A percentile compares a stretch with the other conserved stretches of the same genome.
Evolutionary conservation across 1,284 basidiomycete genomes (phyloP).

Genomic region (Taiwanofungus camphoratus): DNA sequence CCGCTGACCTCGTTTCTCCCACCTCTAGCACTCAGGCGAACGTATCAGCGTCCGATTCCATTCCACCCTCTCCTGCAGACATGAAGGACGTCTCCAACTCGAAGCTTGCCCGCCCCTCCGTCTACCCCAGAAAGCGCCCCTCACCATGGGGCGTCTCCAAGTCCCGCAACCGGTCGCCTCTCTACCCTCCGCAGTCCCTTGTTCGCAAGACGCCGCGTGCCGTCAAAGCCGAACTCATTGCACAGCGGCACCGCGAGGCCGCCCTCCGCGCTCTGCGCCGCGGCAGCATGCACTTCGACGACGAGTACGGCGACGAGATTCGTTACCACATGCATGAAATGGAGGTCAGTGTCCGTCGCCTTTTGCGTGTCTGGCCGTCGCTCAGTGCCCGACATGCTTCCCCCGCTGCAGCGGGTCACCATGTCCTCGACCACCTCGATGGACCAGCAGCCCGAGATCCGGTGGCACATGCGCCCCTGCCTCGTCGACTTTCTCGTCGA

Average conservation of each 20-base stretch:
- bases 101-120: conserved; percentile 52
- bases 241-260: conserved; percentile 62
- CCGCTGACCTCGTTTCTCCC: conserved; percentile 24
- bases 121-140: conserved; percentile 78
- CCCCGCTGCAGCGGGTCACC: conserved; percentile 59
- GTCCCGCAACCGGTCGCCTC: conserved; percentile 42
- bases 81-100: conserved; percentile 74
- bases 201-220: conserved; percentile 59
- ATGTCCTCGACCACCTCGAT: conserved; percentile 90
- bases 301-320: conserved; percentile 94
- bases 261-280: conserved; percentile 61
- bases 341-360: conserved; percentile 69
- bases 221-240: conserved; percentile 49
- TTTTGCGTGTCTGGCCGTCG: conserved; percentile 13
- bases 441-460: conserved; percentile 97
- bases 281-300: conserved; percentile 74
- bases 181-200: conserved; percentile 38
- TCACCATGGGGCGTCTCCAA: conserved; percentile 73
- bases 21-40: conserved; percentile 40
- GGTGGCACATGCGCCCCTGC: conserved; percentile 98
- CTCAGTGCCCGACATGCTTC: conserved; percentile 10
- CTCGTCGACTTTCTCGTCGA: conserved; percentile 99
- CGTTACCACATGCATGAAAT: conserved; percentile 92
- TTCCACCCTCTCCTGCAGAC: conserved; percentile 30
- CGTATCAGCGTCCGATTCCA: conserved; percentile 35